phyloP scores from a whole-genome alignment of 495 filamentous ascomycete genomes.

The Letharia lupina region DNA sequence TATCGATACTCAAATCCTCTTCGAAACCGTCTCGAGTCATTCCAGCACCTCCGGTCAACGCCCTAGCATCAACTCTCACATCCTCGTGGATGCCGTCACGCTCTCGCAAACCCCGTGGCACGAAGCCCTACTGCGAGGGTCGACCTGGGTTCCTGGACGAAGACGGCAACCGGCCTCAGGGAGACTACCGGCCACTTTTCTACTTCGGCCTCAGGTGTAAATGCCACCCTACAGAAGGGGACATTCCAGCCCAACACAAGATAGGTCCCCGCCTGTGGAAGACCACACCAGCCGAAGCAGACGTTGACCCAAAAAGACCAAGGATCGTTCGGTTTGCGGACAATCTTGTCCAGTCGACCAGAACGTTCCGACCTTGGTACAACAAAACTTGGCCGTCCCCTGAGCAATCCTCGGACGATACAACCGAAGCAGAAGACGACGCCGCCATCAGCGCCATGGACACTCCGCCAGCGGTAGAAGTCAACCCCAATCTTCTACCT shows the following conservation, averaged over 20 bases:
- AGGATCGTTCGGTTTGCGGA: neutral
- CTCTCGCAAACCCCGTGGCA: neutral
- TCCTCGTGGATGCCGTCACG: neutral
- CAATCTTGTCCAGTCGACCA: neutral
- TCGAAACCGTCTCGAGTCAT: neutral
- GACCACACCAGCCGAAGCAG: slow-evolving; percentile 10
- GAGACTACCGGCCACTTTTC: neutral
- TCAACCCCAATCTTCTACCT: neutral
- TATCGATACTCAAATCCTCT: neutral
- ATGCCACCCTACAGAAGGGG: neutral
- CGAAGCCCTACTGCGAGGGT: neutral
- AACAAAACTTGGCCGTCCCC: neutral
- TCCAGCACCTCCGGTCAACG: neutral
- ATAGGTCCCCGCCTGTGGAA: neutral
- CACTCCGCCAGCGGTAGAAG: neutral
- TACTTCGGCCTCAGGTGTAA: neutral
- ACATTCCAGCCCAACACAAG: no score
- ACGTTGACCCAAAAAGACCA: neutral
- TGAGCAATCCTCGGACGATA: neutral
- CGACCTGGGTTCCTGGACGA: neutral
- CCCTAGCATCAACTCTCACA: neutral
- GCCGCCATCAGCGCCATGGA: neutral
- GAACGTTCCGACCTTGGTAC: neutral
- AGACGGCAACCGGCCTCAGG: neutral
- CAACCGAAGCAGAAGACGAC: slow-evolving; percentile 4